These are phyloP conservation scores for Arachis stenosperma DNA, from an alignment of 306 rosid species.

Conservation along the genomic window DNA sequence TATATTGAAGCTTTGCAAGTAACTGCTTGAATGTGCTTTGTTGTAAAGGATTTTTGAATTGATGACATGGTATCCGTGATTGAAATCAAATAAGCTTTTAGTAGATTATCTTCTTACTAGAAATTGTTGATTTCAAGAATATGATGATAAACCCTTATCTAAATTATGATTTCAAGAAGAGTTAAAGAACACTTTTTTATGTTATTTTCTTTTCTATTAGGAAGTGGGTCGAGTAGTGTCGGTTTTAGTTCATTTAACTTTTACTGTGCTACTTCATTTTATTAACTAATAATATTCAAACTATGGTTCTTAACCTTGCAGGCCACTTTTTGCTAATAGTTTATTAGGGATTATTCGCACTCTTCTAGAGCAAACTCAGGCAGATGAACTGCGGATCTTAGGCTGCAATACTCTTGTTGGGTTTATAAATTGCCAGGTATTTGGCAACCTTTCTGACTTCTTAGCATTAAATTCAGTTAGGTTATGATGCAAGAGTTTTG, in stretches of 20 bases:
- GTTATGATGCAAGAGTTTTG: slow-evolving; percentile 18
- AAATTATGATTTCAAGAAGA: slow-evolving; percentile 4
- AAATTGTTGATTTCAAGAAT: neutral
- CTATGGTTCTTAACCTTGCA: slow-evolving; percentile 53
- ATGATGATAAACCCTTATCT: slow-evolving; percentile 29
- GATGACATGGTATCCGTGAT: no score
- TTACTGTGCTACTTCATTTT: slow-evolving; percentile 15
- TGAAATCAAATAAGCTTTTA: no score
- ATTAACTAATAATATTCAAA: slow-evolving; percentile 32
- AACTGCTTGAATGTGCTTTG: no score
- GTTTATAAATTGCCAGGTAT: slow-evolving; percentile 81
- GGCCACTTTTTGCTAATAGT: slow-evolving; percentile 86
- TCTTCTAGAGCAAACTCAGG: slow-evolving; percentile 79
- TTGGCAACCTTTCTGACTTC: slow-evolving; percentile 29
- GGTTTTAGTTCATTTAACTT: slow-evolving; percentile 33
- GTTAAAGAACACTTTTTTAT: neutral
- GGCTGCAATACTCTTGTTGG: slow-evolving; percentile 81
- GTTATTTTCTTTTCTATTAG: neutral
- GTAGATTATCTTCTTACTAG: no score
- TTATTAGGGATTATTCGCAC: slow-evolving; percentile 78
- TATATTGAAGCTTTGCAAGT: no score
- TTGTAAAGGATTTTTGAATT: no score
- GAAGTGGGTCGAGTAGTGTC: slow-evolving; percentile 25
- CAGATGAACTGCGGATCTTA: slow-evolving; percentile 71
- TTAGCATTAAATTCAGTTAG: slow-evolving; percentile 4